Percentiles rank a stretch among this genome's conserved stretches.
These are phyloP conservation scores for Collybia sordida DNA, from an alignment of 768 basidiomycete species.

Conservation along the genomic window DNA sequence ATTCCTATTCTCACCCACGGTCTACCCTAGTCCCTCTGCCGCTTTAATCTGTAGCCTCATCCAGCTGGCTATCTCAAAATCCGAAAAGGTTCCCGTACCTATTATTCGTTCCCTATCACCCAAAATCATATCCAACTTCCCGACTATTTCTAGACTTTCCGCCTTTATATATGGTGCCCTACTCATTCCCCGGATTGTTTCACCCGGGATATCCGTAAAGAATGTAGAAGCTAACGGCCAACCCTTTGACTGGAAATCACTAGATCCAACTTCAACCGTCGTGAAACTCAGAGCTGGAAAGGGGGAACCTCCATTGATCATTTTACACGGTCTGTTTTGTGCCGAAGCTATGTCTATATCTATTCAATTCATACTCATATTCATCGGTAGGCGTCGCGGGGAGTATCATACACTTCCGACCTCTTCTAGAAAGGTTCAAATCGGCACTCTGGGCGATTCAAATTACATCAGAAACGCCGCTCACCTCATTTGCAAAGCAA, in stretches of 20 bases:
- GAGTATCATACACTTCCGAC: constrained; percentile 3
- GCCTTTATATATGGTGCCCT: background rate
- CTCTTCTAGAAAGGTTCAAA: constrained; percentile 5
- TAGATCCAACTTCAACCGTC: background rate
- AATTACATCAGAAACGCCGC: constrained; percentile 12
- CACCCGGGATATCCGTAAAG: too few relatives aligned
- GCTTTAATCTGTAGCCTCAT: too few relatives aligned
- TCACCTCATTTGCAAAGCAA: constrained; percentile 1
- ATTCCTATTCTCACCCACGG: too few relatives aligned
- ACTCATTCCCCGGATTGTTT: background rate
- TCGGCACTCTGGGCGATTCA: constrained; percentile 15
- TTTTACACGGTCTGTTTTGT: constrained; percentile 1
- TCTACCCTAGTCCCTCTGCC: too few relatives aligned
- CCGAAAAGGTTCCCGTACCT: too few relatives aligned
- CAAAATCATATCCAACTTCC: background rate
- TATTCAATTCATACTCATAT: too few relatives aligned
- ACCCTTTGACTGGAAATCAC: background rate
- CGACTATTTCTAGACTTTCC: background rate
- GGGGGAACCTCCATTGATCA: constrained; percentile 5
- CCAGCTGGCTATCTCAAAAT: too few relatives aligned
- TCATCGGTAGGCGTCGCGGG: background rate
- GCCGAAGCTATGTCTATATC: background rate
- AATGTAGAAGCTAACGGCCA: too few relatives aligned
- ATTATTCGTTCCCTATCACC: too few relatives aligned
- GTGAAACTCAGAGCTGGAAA: constrained; percentile 3